Evolutionary conservation across 345 rosid genomes (phyloP), one percentile per base, ranked within the genome.

Genomic region (Sapria himalayana): DNA sequence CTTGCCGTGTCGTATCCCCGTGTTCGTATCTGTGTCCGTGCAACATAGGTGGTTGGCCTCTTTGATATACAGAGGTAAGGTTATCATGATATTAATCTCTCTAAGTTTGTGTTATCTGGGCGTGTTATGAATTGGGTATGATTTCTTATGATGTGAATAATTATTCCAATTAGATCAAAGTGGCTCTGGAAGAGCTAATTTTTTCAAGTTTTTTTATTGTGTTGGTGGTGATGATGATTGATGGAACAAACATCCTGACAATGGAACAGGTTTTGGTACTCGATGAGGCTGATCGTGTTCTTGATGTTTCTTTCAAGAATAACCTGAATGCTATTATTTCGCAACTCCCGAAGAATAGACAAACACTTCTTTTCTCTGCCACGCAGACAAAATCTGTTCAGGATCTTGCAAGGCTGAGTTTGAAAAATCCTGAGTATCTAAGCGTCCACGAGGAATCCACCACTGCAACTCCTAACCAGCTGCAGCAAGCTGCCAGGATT

Each of bases 281-380:
- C 43, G 94, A 89, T 48, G 98, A 89, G 73, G 98, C 98, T 45
- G 98, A 89, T 60, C 93, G 91, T 14, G 76, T 89, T 33, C 98
- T 89, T 54, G 98, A 89, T 44, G 63, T 72, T 54, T 85, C 85
- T 9, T 89, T 89, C 50, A 79, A 76, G 68, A 78, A 78, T 59
- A 50, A 69, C 31, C 46, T 89, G 47, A 76, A 89, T 72, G 91
- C 93, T 31, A 89, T 89, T 19, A 49, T 86, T 37, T 73, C 97
- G 0, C 94, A 81, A 70, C 64, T 86, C 25, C 89, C 97, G 25
- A 73, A 60, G 64, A 61, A 36, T 39, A 64, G 97, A 44, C 94
- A 86, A 58, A 81, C 97, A 22, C 47, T 86, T 47, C 97, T 86
- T 39, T 86, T 81, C 63, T 82, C 98, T 13, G 98, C 94, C 2